A percentile compares a stretch with the other conserved stretches of the same genome.
Evolutionary conservation across 148 eudicot species (phyloP).

Genomic region (Rhododendron ferrugineum): DNA sequence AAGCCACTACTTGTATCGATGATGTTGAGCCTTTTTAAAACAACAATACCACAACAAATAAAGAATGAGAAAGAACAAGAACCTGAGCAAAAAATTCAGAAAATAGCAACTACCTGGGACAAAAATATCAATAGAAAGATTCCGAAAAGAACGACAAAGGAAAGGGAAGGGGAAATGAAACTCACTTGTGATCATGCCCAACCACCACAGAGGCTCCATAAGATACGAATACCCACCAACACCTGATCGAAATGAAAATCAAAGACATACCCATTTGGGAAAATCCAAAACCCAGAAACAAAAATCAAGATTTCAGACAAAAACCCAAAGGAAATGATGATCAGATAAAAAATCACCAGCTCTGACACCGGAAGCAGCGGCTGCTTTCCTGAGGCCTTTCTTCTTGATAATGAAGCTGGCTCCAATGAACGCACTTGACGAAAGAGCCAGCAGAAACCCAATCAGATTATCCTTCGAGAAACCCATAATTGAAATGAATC

Average conservation of each 20-base stretch:
- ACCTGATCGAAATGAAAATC: slow-evolving; percentile 24
- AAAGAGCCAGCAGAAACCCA: slow-evolving; percentile 56
- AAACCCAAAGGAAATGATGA: background rate
- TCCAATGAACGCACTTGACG: slow-evolving; percentile 66
- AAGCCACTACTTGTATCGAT: background rate
- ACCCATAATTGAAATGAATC: slow-evolving; percentile 34
- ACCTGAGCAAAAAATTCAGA: background rate
- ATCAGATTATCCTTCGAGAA: slow-evolving; percentile 49
- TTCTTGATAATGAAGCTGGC: slow-evolving; percentile 73
- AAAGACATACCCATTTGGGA: slow-evolving; percentile 5
- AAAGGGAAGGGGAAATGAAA: slow-evolving; percentile 6
- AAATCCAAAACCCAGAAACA: background rate
- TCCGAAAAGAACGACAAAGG: background rate
- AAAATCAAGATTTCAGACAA: background rate
- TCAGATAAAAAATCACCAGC: slow-evolving; percentile 38
- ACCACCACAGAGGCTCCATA: slow-evolving; percentile 77
- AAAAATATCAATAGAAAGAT: background rate
- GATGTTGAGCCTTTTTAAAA: background rate
- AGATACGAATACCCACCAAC: slow-evolving; percentile 63
- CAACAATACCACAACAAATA: background rate
- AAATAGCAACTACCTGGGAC: background rate
- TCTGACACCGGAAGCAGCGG: slow-evolving; percentile 60
- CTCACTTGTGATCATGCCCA: slow-evolving; percentile 68
- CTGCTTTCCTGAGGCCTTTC: slow-evolving; percentile 71
- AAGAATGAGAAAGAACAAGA: background rate